phyloP scores from a whole-genome alignment of 176 grass and related monocot species.

The Poa pratensis region DNA sequence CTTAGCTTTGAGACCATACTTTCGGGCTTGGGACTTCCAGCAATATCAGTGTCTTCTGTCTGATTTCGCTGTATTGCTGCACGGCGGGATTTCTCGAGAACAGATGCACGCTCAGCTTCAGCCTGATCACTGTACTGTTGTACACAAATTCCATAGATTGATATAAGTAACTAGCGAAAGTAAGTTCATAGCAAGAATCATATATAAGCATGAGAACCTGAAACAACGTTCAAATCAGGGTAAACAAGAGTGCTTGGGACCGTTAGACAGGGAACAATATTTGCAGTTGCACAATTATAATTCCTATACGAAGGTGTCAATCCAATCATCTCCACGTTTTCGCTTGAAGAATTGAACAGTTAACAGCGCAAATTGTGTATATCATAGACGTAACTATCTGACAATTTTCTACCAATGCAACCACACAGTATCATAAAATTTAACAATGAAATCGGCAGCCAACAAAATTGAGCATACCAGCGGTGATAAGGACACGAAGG shows the following conservation, averaged over 20 bases:
- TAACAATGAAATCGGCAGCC: neutral
- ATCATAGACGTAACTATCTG: neutral
- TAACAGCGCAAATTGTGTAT: neutral
- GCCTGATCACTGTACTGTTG: constrained; percentile 88
- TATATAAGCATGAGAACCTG: neutral
- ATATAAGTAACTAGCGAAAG: constrained; percentile 4
- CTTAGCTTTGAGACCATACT: constrained; percentile 47
- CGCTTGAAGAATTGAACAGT: neutral
- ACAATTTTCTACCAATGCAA: neutral
- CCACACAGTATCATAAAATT: neutral
- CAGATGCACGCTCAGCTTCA: constrained; percentile 69
- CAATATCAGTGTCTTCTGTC: constrained; percentile 40
- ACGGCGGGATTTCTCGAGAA: constrained; percentile 77
- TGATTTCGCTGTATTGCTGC: constrained; percentile 65
- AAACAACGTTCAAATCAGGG: constrained; percentile 9
- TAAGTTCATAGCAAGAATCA: constrained; percentile 4
- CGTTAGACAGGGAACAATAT: neutral
- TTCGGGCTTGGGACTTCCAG: constrained; percentile 51
- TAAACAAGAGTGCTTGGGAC: neutral
- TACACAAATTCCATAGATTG: constrained; percentile 24
- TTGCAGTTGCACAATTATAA: neutral
- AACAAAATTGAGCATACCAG: constrained; percentile 54
- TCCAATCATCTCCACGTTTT: neutral
- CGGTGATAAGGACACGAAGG: constrained; percentile 67
- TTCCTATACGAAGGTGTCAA: neutral